Evolutionary conservation across 306 rosid species (phyloP), one percentile per base, ranked within the genome.

Genomic region (Corylus avellana): DNA sequence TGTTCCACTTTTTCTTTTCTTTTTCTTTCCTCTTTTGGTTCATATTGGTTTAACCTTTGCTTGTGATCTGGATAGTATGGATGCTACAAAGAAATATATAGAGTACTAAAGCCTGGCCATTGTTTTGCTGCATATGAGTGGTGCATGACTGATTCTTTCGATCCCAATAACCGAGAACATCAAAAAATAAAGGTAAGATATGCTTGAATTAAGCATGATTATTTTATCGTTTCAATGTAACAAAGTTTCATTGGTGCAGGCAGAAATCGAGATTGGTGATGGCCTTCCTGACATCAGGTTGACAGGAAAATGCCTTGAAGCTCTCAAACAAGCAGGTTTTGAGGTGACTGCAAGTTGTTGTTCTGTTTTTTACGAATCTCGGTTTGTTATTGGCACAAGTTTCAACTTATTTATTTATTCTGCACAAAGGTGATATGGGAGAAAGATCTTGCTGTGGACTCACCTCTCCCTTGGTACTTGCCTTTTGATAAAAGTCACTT

Each of bases 101-200:
- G 98, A 86, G 97, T 94, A 61, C 86, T 95, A 82, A 92, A 92
- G 87, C 98, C 98, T 18, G 97, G 97, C 39, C 97, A 91, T 62
- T 86, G 13, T 85, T 95, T 95, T 88, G 97, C 98, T 75, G 98
- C 98, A 20, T 95, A 90, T 70, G 98, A 95, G 75, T 92, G 98
- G 98, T 92, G 98, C 86, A 95, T 95, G 97, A 91, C 98, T 51
- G 89, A 92, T 84, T 57, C 94, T 64, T 95, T 87, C 77, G 97
- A 95, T 86, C 91, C 95, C 76, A 79, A 76, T 62, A 95, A 95
- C 82, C 87, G 63, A 82, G 87, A 88, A 61, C 97, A 95, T 85
- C 71, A 88, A 89, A 94, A 90, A 82, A 86, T 94, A n/a, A 94
- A 92, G 95, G 98, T 91, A 81, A 17, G 71, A 18, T 71, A 66